These are phyloP conservation scores for Actinomucor elegans DNA, from an alignment of 371 early-diverging fungal genomes.

Conservation along the genomic window DNA sequence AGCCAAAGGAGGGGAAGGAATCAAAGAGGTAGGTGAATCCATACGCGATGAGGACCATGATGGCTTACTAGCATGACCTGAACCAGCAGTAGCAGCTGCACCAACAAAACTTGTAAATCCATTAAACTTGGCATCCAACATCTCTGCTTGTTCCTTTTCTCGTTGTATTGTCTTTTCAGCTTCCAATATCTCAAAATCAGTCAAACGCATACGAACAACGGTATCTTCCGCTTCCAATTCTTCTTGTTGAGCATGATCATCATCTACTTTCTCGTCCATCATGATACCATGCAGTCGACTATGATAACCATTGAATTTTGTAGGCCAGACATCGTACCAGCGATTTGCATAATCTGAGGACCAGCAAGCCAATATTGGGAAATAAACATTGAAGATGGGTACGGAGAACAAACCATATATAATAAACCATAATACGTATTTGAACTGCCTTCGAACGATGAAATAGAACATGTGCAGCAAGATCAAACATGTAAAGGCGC, in stretches of 20 bases:
- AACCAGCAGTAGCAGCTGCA: neutral
- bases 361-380: conserved; percentile 44
- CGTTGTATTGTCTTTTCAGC: conserved; percentile 28
- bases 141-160: conserved; percentile 38
- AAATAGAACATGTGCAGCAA: conserved; percentile 42
- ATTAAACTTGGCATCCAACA: conserved; percentile 45
- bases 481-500: conserved; percentile 33
- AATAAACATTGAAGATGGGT: conserved; percentile 44
- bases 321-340: conserved; percentile 54
- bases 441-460: conserved; percentile 37
- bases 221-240: conserved; percentile 15
- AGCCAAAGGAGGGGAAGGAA: conserved; percentile 4
- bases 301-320: conserved; percentile 5
- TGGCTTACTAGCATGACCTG: conserved; percentile 10
- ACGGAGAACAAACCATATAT: conserved; percentile 38
- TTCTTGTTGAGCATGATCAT: conserved; percentile 4
- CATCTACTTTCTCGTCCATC: conserved; percentile 1
- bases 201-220: conserved; percentile 29
- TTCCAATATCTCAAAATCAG: conserved; percentile 43
- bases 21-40: neutral
- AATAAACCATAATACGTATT: conserved; percentile 47
- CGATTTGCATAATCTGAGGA: conserved; percentile 34
- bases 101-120: conserved; percentile 39
- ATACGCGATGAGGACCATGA: conserved; percentile 11
- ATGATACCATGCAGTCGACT: conserved; percentile 45